Conservation (phyloP, 371 early-diverging fungal genomes). For the Mortierella sp. region DNA sequence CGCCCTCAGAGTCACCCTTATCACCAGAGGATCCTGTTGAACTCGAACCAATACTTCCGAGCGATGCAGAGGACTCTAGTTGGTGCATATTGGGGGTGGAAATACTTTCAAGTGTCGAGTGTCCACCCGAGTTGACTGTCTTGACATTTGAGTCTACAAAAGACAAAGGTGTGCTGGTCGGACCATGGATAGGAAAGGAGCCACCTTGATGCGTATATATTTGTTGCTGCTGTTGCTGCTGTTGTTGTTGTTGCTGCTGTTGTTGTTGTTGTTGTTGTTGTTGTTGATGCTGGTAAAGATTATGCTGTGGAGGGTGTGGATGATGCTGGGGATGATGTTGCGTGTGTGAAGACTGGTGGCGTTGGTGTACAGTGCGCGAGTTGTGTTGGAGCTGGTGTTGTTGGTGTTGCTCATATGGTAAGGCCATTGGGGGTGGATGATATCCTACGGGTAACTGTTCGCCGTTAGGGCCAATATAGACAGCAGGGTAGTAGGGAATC, state of each 20-base stretch:
- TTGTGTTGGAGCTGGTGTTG: conserved; percentile 20
- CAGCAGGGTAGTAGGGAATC: conserved; percentile 46
- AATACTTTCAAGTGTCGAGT: conserved; percentile 21
- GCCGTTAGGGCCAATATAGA: conserved; percentile 51
- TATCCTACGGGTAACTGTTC: conserved; percentile 45
- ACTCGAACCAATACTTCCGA: conserved; percentile 19
- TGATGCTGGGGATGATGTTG: conserved; percentile 29
- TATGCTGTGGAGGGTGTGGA: conserved; percentile 16
- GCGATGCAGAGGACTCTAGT: conserved; percentile 31
- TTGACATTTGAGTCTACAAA: conserved; percentile 16
- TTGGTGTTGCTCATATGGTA: conserved; percentile 25
- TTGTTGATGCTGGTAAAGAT: conserved; percentile 16
- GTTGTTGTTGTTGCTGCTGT: conserved; percentile 19
- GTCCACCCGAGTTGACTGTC: conserved; percentile 13
- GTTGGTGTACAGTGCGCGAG: conserved; percentile 1
- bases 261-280: conserved; percentile 22
- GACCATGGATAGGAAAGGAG: conserved; percentile 32
- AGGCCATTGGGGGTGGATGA: conserved; percentile 32
- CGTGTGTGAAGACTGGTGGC: conserved; percentile 7
- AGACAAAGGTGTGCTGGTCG: conserved; percentile 38
- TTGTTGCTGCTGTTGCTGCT: conserved; percentile 20
- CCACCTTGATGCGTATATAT: conserved; percentile 11
- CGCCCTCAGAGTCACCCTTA: conserved; percentile 13
- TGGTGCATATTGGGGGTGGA: conserved; percentile 36
- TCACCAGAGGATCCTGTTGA: conserved; percentile 7